Percentiles rank a stretch among this genome's conserved stretches.
Evolutionary conservation across 148 eudicot species (phyloP).

Genomic region (Cornus controversa): DNA sequence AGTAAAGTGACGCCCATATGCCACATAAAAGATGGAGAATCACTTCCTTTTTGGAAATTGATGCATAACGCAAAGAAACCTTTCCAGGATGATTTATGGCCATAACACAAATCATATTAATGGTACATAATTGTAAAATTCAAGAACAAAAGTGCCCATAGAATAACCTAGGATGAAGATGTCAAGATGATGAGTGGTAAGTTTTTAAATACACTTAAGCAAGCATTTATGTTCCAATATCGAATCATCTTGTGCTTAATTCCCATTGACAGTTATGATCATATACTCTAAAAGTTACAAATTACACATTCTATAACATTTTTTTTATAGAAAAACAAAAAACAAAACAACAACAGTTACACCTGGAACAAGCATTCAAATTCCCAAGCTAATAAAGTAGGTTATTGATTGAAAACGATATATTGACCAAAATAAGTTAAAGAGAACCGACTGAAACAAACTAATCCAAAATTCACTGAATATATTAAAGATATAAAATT

Average conservation of each 20-base stretch:
- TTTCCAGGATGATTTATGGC: background rate
- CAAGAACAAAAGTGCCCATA: background rate
- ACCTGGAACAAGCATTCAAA: background rate
- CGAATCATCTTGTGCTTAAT: too few species aligned
- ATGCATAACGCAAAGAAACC: background rate
- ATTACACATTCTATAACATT: too few species aligned
- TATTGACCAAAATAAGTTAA: background rate
- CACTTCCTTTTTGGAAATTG: background rate
- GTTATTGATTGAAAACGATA: background rate
- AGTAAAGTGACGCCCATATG: too few species aligned
- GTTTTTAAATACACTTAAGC: too few species aligned
- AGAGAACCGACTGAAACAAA: constrained; percentile 1
- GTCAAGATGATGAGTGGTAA: background rate
- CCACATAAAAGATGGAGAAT: background rate
- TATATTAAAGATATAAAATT: too few species aligned
- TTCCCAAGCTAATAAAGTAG: background rate
- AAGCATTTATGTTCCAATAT: too few species aligned
- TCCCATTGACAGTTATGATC: too few species aligned
- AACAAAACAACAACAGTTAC: background rate
- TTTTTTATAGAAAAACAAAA: too few species aligned
- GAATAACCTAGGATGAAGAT: background rate
- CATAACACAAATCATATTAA: background rate
- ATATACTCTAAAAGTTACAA: too few species aligned
- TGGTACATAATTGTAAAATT: background rate
- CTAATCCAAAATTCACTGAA: background rate